A percentile compares a stretch with the other conserved stretches of the same genome.
phyloP scores from a whole-genome alignment of 108 stramenopile species.

The Skeletonema potamos region DNA sequence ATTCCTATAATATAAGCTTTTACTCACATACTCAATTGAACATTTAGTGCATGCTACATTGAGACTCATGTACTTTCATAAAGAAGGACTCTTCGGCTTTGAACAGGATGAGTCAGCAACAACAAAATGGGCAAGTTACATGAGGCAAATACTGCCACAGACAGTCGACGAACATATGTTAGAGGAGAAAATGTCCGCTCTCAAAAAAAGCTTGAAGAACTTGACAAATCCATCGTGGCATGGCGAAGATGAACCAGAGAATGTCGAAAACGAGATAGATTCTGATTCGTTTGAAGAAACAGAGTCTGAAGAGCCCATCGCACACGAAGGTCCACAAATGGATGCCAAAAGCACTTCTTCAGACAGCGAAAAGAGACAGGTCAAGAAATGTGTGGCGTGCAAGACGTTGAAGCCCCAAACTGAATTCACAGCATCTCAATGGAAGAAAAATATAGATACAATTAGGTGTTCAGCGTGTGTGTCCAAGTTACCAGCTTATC shows the following conservation, averaged over 20 bases:
- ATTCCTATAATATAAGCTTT: neutral
- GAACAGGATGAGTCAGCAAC: neutral
- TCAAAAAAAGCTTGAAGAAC: neutral
- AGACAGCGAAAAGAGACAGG: neutral
- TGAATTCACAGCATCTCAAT: slow-evolving; percentile 23
- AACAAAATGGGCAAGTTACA: neutral
- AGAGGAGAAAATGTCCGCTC: neutral
- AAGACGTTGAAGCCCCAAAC: neutral
- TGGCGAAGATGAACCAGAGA: neutral
- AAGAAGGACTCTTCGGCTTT: slow-evolving; percentile 16
- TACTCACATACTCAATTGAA: neutral
- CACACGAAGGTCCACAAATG: neutral
- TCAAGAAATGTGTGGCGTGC: slow-evolving; percentile 5
- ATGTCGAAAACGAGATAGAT: neutral
- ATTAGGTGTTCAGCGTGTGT: slow-evolving; percentile 8
- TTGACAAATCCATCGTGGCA: neutral
- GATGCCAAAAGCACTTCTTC: neutral
- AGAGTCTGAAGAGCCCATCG: neutral
- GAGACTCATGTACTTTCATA: slow-evolving; percentile 13
- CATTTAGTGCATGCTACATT: neutral
- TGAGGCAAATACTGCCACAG: neutral
- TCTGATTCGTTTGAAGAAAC: neutral
- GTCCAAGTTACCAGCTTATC: slow-evolving; percentile 4
- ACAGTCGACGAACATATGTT: neutral
- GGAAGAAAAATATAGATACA: slow-evolving; percentile 10